Conservation (phyloP, 1,284 basidiomycete genomes). For the Boletus smithii region DNA sequence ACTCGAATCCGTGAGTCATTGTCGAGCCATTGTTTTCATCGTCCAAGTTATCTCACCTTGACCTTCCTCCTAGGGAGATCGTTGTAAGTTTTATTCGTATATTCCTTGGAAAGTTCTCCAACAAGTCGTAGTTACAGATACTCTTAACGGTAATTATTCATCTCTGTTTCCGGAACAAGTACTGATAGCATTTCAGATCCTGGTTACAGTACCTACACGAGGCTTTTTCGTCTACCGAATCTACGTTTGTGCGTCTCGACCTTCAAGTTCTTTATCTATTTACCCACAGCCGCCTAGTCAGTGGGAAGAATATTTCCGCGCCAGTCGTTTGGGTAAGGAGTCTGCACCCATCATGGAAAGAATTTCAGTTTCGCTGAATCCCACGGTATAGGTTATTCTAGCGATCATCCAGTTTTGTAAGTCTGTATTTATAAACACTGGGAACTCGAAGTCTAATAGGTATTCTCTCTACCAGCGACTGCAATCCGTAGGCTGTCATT, state of each 20-base stretch:
- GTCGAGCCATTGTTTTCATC: too few relatives aligned
- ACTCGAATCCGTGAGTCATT: background rate
- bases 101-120: too few relatives aligned
- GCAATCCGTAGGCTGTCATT: background rate
- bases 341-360: background rate
- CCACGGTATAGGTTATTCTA: background rate
- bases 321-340: background rate
- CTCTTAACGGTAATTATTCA: background rate
- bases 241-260: background rate
- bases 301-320: background rate
- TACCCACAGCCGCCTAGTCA: background rate
- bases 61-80: background rate
- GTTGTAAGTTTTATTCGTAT: background rate
- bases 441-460: background rate
- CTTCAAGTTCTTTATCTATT: background rate
- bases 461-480: slow-evolving; percentile 1
- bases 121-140: background rate
- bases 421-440: background rate
- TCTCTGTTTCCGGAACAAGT: background rate
- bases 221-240: background rate
- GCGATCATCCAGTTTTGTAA: slow-evolving; percentile 10
- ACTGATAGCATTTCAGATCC: background rate
- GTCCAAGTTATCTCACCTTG: too few relatives aligned
- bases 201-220: background rate
- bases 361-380: background rate